Base-by-base conservation (phyloP, 108 stramenopile genomes). In the Epithemia pelagica region DNA sequence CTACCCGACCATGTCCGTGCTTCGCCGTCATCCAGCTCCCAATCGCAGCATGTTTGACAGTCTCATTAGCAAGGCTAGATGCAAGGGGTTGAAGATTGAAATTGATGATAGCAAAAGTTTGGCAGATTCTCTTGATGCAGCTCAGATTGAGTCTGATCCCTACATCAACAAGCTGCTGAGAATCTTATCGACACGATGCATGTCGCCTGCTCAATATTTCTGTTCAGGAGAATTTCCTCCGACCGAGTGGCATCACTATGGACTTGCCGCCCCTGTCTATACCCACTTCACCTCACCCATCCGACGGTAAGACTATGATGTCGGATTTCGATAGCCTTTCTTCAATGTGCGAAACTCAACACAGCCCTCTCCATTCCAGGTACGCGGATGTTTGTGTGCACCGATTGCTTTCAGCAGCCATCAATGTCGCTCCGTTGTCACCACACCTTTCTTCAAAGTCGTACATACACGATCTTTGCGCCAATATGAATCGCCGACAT, bases 261-360 rank as follows among this genome's bases (percentile, higher is more conserved):
- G 99, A 57, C 87, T 99, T 0, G 99, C 97, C 5, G 95, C 97
- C n/a, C 96, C 96, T 1, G 91, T 99, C 15, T 99, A 99, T 76
- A 99, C 98, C 0, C 99, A 99, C 70, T 99, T 99, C 74, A 99
- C 99, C 7, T 95, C 93, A 8, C 99, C 99, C 25, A 99, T 99
- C 67, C 97, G 99, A 28, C 91, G 96, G 32, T 46, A 46, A 46
- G 37, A 10, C n/a, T n/a, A n/a, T n/a, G n/a, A n/a, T n/a, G n/a
- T n/a, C 30, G 70, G 30, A 64, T 59, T 32, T 30, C 58, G 30
- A 23, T n/a, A 15, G 58, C 24, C 15, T 19, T 23, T n/a, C n/a
- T 15, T 15, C 20, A 59, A 59, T 23, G 20, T n/a, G 15, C 23
- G 23, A 19, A 15, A 21, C 15, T 59, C 58, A 23, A n/a, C n/a